Conservation (phyloP, 2,329 filamentous ascomycete species). For the Neofusicoccum sp. region DNA sequence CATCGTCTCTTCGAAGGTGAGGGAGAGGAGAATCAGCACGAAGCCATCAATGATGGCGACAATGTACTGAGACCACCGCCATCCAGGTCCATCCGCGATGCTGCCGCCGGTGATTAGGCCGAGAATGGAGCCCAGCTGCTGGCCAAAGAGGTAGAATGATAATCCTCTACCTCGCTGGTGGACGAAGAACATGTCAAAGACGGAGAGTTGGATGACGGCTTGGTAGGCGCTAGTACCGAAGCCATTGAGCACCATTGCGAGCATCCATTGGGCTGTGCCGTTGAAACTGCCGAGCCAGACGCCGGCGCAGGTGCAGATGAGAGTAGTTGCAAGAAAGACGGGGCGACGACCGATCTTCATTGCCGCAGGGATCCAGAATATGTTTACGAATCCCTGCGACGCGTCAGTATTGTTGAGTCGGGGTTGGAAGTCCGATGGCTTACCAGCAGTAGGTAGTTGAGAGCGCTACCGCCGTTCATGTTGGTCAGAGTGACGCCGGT, state of each 20-base stretch:
- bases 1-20: constrained; percentile 42
- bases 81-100: constrained; percentile 39
- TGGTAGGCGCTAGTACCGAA: constrained; percentile 43
- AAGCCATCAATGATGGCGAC: constrained; percentile 33
- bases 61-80: constrained; percentile 39
- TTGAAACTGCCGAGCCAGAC: constrained; percentile 37
- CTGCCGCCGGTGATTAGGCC: constrained; percentile 42
- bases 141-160: constrained; percentile 44
- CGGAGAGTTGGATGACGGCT: constrained; percentile 43
- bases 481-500: constrained; percentile 43
- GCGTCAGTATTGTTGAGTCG: background rate
- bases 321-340: constrained; percentile 39
- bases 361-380: constrained; percentile 44
- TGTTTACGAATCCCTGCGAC: constrained; percentile 40
- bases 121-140: constrained; percentile 44
- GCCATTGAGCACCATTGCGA: constrained; percentile 35
- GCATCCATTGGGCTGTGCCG: constrained; percentile 36
- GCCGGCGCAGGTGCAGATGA: constrained; percentile 34
- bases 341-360: constrained; percentile 44
- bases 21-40: constrained; percentile 24
- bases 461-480: constrained; percentile 45
- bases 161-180: constrained; percentile 43
- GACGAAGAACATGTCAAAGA: constrained; percentile 45
- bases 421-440: too few relatives aligned
- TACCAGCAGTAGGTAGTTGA: constrained; percentile 44